Evolutionary conservation across 75 land plant genomes (phyloP).

Genomic region (Isoetes taiwanensis): DNA sequence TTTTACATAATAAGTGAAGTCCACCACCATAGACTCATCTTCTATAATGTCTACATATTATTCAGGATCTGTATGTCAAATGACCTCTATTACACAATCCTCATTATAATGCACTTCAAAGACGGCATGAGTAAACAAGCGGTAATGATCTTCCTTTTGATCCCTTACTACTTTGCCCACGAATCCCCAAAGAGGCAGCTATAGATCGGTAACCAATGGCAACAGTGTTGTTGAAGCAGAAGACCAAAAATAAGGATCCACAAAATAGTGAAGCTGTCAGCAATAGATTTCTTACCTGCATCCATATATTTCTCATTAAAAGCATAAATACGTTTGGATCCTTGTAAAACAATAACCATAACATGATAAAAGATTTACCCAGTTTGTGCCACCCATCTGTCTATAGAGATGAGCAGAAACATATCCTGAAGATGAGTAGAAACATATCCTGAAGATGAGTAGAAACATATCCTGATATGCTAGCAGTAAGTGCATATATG

Average conservation of each 20-base stretch:
- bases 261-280: conserved; percentile 32
- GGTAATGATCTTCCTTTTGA: not conserved
- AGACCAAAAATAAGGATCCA: conserved; percentile 38
- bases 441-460: no score
- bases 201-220: conserved; percentile 40
- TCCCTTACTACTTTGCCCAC: not conserved
- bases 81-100: not conserved
- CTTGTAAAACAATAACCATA: not conserved
- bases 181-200: conserved; percentile 1
- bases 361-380: conserved; percentile 40
- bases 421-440: no score
- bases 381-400: conserved; percentile 39
- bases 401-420: conserved; percentile 33
- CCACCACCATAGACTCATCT: not conserved
- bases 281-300: conserved; percentile 40
- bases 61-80: not conserved
- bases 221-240: conserved; percentile 37
- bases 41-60: not conserved
- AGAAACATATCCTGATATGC: conserved; percentile 57
- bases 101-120: not conserved
- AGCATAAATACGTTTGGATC: no score
- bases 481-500: conserved; percentile 48
- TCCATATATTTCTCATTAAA: not conserved
- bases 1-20: conserved; percentile 1
- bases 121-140: not conserved